These are phyloP conservation scores for Rhodotorula sp. DNA, from an alignment of 1,284 basidiomycete species.

Conservation along the genomic window DNA sequence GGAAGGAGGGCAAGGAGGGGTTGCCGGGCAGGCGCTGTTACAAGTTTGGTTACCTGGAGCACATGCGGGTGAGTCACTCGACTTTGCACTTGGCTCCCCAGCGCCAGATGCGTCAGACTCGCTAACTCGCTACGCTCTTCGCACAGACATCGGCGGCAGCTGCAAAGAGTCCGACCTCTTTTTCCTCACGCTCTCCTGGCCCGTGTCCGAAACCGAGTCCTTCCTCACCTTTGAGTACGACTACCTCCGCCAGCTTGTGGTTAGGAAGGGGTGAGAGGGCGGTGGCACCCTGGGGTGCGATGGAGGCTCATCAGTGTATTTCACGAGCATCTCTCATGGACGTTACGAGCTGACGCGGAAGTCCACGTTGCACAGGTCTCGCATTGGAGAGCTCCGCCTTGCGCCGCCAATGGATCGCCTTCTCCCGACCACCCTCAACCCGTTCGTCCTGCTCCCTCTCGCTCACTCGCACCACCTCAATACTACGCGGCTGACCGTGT, in stretches of 20 bases:
- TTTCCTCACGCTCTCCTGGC: slow-evolving; percentile 12
- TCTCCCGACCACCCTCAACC: not conserved
- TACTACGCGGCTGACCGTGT: too few species aligned
- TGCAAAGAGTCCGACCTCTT: slow-evolving; percentile 16
- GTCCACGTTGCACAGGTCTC: not conserved
- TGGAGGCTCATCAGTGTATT: slow-evolving; percentile 19
- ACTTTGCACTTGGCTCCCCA: not conserved
- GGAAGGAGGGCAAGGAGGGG: not conserved
- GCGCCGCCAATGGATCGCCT: slow-evolving; percentile 5
- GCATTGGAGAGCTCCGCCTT: slow-evolving; percentile 7
- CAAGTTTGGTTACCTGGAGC: slow-evolving; percentile 15
- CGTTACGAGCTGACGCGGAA: not conserved
- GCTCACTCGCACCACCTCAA: not conserved
- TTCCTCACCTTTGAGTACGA: slow-evolving; percentile 2
- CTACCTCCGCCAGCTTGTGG: not conserved
- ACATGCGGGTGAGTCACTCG: not conserved
- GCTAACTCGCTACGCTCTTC: not conserved
- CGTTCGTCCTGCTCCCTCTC: not conserved
- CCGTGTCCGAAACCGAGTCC: not conserved
- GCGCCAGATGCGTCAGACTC: too few species aligned
- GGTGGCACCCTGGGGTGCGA: slow-evolving; percentile 2
- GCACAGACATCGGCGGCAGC: slow-evolving; percentile 20
- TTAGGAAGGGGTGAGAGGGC: not conserved
- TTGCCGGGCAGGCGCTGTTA: not conserved
- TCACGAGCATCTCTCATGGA: not conserved